Base-by-base conservation (phyloP, 106 monocot species). In the Platanthera zijinensis region DNA sequence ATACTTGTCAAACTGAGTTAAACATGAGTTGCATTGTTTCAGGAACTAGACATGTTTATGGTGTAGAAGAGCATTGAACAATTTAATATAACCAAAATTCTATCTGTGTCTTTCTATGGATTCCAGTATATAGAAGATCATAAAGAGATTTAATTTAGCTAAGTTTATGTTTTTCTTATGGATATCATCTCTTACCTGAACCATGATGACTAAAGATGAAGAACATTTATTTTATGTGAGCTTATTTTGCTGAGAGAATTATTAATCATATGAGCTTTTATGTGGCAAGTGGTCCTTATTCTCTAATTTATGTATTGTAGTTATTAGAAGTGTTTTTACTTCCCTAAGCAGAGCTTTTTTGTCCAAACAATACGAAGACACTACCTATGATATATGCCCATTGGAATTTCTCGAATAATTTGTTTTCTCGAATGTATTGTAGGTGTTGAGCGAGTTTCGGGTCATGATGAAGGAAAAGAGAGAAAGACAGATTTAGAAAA, bases 401-500 rank as follows among this genome's bases (percentile, higher is more conserved):
- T 7, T 2, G 21, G 1, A 11, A 19, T 61, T 61, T 61, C 18
- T 61, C 8, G 19, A 21, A 19, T 61, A 0, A 61, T 19, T 61
- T 61, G 7, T 19, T 61, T 61, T 61, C 59, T 61, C 21, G 7
- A 61, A 61, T 61, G 11, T 21, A 61, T 61, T 75, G 79, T 75
- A 94, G 90, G 89, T 79, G 86, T 89, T 81, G 88, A 94, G 50
- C 87, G 88, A 10, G 54, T 57, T 53, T 84, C 84, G 22, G 39
- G 80, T 75, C 77, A 84, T 69, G 88, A 89, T 74, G 94, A 89
- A 53, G 79, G 74, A 80, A 88, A 77, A 81, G 90, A 94, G 21
- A 63, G 84, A 61, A 94, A 89, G 74, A 86, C 89, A 21, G 89
- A 89, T 79, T 82, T 86, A 74, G 89, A 89, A 48, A 92, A 84